Percentiles rank a stretch among this genome's conserved stretches.
These are phyloP conservation scores for Aspergillus ibericus DNA, from an alignment of 2,329 filamentous ascomycete genomes.

Conservation along the genomic window DNA sequence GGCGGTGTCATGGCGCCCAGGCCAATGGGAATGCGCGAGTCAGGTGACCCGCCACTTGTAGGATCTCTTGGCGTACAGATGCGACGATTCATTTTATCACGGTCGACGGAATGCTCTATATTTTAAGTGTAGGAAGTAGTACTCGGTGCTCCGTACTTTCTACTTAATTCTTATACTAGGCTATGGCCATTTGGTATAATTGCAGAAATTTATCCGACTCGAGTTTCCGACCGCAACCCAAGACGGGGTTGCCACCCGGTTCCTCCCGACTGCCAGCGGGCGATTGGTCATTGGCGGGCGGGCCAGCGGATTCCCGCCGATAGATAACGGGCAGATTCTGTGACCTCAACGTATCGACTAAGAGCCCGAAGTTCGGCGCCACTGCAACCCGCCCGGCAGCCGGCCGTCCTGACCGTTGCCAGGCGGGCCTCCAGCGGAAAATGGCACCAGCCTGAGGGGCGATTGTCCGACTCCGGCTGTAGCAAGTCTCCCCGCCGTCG, in stretches of 20 bases:
- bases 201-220: background rate
- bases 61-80: background rate
- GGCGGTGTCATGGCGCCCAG: background rate
- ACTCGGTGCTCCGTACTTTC: too few species aligned
- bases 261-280: constrained; percentile 14
- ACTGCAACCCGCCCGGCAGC: constrained; percentile 17
- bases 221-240: background rate
- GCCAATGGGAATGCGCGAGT: background rate
- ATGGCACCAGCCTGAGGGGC: constrained; percentile 32
- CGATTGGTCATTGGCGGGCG: background rate
- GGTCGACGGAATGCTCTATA: too few species aligned
- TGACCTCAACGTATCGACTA: constrained; percentile 40
- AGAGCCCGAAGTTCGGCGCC: constrained; percentile 38
- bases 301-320: constrained; percentile 22
- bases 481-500: background rate
- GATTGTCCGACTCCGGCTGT: constrained; percentile 37
- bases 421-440: constrained; percentile 14
- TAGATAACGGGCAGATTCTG: constrained; percentile 35
- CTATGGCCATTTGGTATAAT: too few species aligned
- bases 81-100: too few species aligned
- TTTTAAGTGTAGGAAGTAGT: too few species aligned
- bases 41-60: background rate
- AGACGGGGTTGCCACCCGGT: background rate
- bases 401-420: background rate
- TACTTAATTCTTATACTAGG: too few species aligned